Conservation (phyloP, 805 yeast species). For the Ogataea allantospora region DNA sequence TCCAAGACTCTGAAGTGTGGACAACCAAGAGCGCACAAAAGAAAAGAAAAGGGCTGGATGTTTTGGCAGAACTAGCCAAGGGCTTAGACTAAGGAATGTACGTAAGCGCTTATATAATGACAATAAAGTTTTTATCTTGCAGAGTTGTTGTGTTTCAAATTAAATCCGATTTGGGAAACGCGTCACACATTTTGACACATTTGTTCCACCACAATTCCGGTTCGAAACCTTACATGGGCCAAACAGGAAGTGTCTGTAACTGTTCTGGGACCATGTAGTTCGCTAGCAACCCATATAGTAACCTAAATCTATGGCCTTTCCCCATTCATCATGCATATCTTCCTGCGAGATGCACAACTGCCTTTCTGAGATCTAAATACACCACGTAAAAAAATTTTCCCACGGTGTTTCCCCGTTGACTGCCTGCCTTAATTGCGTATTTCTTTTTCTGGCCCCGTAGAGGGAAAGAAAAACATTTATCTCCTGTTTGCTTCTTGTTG, state of each 20-base stretch:
- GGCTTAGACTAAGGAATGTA: constrained; percentile 11
- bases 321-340: not conserved
- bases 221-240: not conserved
- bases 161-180: not conserved
- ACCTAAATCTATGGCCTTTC: not conserved
- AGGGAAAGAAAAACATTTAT: constrained; percentile 6
- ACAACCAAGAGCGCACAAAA: constrained; percentile 4
- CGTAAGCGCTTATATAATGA: constrained; percentile 1
- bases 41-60: constrained; percentile 18
- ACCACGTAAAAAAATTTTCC: constrained; percentile 2
- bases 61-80: constrained; percentile 23
- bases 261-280: not conserved
- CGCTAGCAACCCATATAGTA: no score
- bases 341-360: not conserved
- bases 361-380: not conserved
- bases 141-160: constrained; percentile 1
- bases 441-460: constrained; percentile 2
- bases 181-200: constrained; percentile 1
- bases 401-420: constrained; percentile 1
- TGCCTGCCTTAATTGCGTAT: not conserved
- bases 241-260: not conserved
- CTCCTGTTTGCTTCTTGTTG: constrained; percentile 1
- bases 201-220: not conserved
- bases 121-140: not conserved
- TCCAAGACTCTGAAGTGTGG: constrained; percentile 14